Base-by-base conservation (phyloP, 805 yeast genomes). In the Wickerhamomyces alni region DNA sequence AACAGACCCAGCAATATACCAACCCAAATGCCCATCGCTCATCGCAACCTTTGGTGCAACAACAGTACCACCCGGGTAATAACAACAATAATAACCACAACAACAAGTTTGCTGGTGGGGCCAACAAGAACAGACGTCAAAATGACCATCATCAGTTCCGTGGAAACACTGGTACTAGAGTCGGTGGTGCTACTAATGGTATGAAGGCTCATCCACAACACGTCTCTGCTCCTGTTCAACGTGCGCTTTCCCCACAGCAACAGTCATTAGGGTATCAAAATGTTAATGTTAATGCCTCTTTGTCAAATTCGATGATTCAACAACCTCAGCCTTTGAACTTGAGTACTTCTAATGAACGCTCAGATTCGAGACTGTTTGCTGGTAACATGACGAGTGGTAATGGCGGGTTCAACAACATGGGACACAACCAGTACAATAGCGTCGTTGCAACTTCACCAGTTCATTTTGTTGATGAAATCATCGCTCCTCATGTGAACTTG, bases 381-480 rank as follows among this genome's bases (percentile, higher is more conserved):
- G 13, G 7, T 26, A 12, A 11, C 29, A n/a, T 11, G 13, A 26
- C 29, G 8, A n/a, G 29, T 26, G 29, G 29, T n/a, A 12, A 12
- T 21, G 24, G 24, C 9, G 24, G 28, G 5, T 26, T 26, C n/a
- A 11, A 10, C n/a, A 10, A 26, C 5, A 26, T 10, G 28, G 28
- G 28, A 11, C 5, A 8, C 21, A 30, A 17, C 32, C n/a, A 21
- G 29, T 18, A 36, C 8, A 28, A 35, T 6, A 36, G 42, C 17
- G 42, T 21, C 32, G 36, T 39, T 34, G 42, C 50, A 9, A 41
- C 46, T 28, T 50, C 57, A 8, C 55, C 52, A 11, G 57, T 48
- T 33, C 42, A 40, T 34, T 44, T 46, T 30, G 38, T 37, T 26
- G 55, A 52, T 16, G 52, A 51, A 12, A 28, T 44, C 25, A 34